Percentiles rank a stretch among this genome's conserved stretches.
phyloP scores from a whole-genome alignment of 1,139 yeast genomes.

The Blastobotrys aristatus region DNA sequence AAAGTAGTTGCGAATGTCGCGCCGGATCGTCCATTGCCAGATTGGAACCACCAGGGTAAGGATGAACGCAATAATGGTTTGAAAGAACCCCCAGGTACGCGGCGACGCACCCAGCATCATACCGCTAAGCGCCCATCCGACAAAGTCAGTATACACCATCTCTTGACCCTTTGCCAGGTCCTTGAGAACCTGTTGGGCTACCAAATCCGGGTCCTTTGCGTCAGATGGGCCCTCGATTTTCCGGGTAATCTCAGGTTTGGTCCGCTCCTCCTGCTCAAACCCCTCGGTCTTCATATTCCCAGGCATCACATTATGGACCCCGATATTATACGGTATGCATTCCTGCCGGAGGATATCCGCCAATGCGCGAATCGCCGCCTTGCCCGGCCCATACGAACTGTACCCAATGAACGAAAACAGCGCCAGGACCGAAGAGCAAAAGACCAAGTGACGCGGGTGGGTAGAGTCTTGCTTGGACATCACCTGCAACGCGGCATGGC shows the following conservation, averaged over 20 bases:
- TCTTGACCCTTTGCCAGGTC: constrained; percentile 62
- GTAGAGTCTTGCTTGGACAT: constrained; percentile 32
- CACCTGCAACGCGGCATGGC: constrained; percentile 53
- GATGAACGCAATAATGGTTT: constrained; percentile 38
- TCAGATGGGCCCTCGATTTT: constrained; percentile 78
- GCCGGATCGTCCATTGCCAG: constrained; percentile 47
- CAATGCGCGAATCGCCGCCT: constrained; percentile 73
- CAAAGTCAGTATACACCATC: constrained; percentile 71
- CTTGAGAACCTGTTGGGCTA: constrained; percentile 57
- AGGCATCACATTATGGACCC: constrained; percentile 59
- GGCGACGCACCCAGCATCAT: constrained; percentile 67
- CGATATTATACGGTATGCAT: constrained; percentile 56
- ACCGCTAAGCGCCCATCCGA: constrained; percentile 78
- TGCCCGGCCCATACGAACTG: constrained; percentile 82
- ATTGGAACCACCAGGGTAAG: constrained; percentile 63
- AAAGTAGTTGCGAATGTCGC: constrained; percentile 51
- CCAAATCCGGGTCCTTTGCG: constrained; percentile 62
- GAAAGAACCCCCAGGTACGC: constrained; percentile 50
- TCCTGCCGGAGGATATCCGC: constrained; percentile 82
- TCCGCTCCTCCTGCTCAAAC: constrained; percentile 66
- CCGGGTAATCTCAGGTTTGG: constrained; percentile 82
- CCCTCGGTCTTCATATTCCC: constrained; percentile 94
- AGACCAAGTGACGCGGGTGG: constrained; percentile 52
- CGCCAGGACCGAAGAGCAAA: constrained; percentile 78
- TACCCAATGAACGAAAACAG: constrained; percentile 90